Conservation (phyloP, 306 rosid species). For the Acmispon strigosus region DNA sequence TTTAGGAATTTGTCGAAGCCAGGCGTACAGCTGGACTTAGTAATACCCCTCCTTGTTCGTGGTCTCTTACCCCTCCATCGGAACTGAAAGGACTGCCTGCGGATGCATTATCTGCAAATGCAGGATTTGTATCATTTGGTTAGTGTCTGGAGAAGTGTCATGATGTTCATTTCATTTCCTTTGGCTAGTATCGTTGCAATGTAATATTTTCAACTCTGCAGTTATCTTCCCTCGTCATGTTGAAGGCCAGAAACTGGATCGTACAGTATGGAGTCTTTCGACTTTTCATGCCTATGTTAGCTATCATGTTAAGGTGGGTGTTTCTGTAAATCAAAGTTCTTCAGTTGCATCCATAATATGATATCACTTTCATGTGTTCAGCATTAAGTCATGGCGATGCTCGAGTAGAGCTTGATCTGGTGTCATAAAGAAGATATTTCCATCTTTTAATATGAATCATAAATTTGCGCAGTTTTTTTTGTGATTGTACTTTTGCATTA, state of each 20-base stretch:
- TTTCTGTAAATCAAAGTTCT: constrained; percentile 12
- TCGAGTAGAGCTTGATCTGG: not conserved
- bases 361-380: not conserved
- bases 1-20: constrained; percentile 96
- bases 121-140: constrained; percentile 97
- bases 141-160: constrained; percentile 25
- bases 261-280: constrained; percentile 85
- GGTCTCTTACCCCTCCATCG: constrained; percentile 77
- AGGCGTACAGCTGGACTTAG: constrained; percentile 83
- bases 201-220: constrained; percentile 40
- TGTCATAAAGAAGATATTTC: constrained; percentile 1
- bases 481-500: not conserved
- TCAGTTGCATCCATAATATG: constrained; percentile 8
- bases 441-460: not conserved
- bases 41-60: constrained; percentile 77
- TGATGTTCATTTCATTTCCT: not conserved
- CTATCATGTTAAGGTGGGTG: constrained; percentile 88
- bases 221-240: constrained; percentile 90
- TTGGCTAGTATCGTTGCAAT: constrained; percentile 5
- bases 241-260: constrained; percentile 85
- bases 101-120: constrained; percentile 76
- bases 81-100: constrained; percentile 67
- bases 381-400: not conserved
- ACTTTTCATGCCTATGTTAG: constrained; percentile 94
- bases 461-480: not conserved